A percentile compares a stretch with the other conserved stretches of the same genome.
Conservation (phyloP, 2,329 filamentous ascomycete genomes). For the Pseudogymnoascus sp. region DNA sequence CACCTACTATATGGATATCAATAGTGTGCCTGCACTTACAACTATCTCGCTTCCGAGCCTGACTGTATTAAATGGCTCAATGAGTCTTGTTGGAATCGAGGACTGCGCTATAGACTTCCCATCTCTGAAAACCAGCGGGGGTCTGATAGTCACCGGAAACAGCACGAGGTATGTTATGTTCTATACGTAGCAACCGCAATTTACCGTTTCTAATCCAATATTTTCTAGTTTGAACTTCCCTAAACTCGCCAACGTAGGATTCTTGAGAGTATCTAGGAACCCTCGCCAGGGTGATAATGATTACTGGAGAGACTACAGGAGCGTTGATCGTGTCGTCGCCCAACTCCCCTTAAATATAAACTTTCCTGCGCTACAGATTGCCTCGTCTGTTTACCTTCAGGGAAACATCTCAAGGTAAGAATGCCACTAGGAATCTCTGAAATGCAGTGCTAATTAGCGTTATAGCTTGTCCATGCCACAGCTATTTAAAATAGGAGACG, state of each 20-base stretch:
- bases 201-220: too few relatives aligned
- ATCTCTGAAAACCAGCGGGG: background rate
- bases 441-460: background rate
- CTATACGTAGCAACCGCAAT: background rate
- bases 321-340: too few relatives aligned
- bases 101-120: background rate
- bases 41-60: background rate
- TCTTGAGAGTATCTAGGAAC: background rate
- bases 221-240: background rate
- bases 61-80: background rate
- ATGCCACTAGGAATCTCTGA: background rate
- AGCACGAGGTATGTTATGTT: background rate
- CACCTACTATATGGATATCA: background rate
- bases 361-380: background rate
- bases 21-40: background rate
- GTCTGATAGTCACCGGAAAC: background rate
- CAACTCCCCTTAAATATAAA: background rate
- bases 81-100: background rate
- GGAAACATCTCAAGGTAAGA: background rate
- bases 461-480: background rate
- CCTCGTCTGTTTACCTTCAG: background rate
- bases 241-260: background rate
- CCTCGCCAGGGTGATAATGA: too few relatives aligned
- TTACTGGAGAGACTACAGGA: too few relatives aligned
- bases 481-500: background rate